Base-by-base conservation (phyloP, 805 yeast genomes). In the Pichia occidentalis region DNA sequence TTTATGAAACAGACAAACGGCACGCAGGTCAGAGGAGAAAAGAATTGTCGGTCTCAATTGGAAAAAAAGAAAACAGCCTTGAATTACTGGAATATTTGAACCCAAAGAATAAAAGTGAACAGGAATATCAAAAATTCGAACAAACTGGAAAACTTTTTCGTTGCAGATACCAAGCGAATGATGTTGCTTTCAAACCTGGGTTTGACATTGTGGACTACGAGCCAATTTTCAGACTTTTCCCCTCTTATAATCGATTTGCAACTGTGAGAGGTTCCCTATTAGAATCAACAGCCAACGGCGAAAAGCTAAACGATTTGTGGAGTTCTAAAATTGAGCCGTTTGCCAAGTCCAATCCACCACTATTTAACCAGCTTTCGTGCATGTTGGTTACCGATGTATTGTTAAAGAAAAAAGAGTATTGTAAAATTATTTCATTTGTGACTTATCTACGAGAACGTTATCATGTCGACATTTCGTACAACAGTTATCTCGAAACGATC, bases 351-450 rank as follows among this genome's bases (percentile, higher is more conserved):
- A 30, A 30, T 18, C 24, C 11, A 10, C 19, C 23, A 5, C 26
- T 32, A 10, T 43, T 43, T 24, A 21, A 9, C 17, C 22, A 24
- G 14, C 10, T n/a, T n/a, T n/a, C 29, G 6, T 43, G 40, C 22
- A 19, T 24, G 11, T 19, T 13, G 11, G 12, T 39, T n/a, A 32
- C 33, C n/a, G 17, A 31, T 13, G 7, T 8, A 7, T 29, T 44
- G 4, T 12, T 31, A 16, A 24, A 31, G 18, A n/a, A 26, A 4
- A 13, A 24, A n/a, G 13, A 37, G 23, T 29, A 17, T 18, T 24
- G 37, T n/a, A 34, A 40, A 20, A 35, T 42, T 12, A 14, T 44
- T 6, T 27, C 45, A 18, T 32, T 32, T 24, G 36, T 37, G 12
- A n/a, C 35, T 12, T 36, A 29, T 13, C 4, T 41, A 2, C 24